Evolutionary conservation across 176 grass and related monocot genomes (phyloP), one percentile per base, ranked within the genome.

Genomic region (Alopecurus myosuroides): DNA sequence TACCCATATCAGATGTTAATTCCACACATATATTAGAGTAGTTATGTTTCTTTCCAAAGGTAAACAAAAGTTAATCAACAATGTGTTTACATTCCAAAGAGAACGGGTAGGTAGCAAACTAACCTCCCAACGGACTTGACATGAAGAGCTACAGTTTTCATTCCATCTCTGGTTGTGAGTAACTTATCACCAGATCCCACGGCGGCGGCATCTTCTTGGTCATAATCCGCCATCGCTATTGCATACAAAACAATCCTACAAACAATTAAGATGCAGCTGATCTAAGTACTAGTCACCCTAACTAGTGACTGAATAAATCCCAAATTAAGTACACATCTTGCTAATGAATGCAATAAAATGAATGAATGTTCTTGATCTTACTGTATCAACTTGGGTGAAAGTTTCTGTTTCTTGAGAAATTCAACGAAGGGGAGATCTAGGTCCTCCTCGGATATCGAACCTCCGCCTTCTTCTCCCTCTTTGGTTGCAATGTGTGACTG

Each of bases 171-270:
- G 1, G 93, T 95, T 36, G 81, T 80, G n/a, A 98, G 52, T 63
- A 94, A 88, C 49, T 69, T 94, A 13, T 89, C 78, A 42, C 65
- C 49, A n/a, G 74, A 83, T 22, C 89, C 77, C 56, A 18, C 50
- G 20, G 65, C 44, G 22, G 51, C 42, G 34, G n/a, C 29, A 8
- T 7, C 14, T 3, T 95, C 93, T 89, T 98, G 96, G 61, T 95
- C 88, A 89, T 92, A 94, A 78, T 98, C 83, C 13, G 89, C 87
- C 86, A 98, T 88, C 13, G 77, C 84, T 76, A 98, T 98, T 44
- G 89, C 93, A 85, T 98, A 92, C 13, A 98, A 53, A 8, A 98
- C 88, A 91, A 94, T 88, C 91, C 96, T 98, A 64, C 2, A 30
- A 18, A 74, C n/a, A 92, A 89, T 64, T 7, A 70, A 56, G 78